Percentiles rank a stretch among this genome's conserved stretches.
Conservation (phyloP, 2,329 filamentous ascomycete genomes). For the Cladophialophora bantiana region DNA sequence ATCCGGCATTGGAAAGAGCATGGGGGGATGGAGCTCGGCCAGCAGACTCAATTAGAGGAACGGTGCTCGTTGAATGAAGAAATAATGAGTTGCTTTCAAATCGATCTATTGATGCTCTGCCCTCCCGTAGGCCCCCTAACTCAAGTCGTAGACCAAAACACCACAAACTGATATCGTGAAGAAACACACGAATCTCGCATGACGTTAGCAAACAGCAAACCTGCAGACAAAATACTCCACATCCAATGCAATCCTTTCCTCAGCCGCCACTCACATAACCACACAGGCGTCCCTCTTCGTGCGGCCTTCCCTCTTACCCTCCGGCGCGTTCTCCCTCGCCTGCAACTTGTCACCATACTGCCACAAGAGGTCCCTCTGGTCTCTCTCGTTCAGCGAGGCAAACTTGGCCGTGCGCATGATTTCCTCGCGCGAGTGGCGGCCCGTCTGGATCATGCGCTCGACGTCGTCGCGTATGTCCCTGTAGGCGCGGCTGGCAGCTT, state of each 20-base stretch:
- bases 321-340: not conserved
- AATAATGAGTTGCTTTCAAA: not conserved
- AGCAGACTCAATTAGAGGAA: not conserved
- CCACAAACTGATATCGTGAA: not conserved
- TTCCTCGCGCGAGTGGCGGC: conserved; percentile 7
- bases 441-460: conserved; percentile 11
- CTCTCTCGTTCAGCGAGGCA: not conserved
- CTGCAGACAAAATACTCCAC: not conserved
- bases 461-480: conserved; percentile 15
- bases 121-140: not conserved
- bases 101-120: not conserved
- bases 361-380: not conserved
- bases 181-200: not conserved
- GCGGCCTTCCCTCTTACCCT: not conserved
- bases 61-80: not conserved
- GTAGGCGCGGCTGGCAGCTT: conserved; percentile 8
- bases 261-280: conserved; percentile 11
- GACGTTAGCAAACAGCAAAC: not conserved
- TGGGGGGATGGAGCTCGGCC: not conserved
- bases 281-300: conserved; percentile 8
- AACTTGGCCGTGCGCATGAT: not conserved
- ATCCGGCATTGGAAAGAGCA: not conserved
- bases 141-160: not conserved
- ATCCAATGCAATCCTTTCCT: not conserved
- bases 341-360: not conserved